Percentiles rank a stretch among this genome's conserved stretches.
Evolutionary conservation across 805 yeast species (phyloP).

Genomic region (Starmerella bacillaris): DNA sequence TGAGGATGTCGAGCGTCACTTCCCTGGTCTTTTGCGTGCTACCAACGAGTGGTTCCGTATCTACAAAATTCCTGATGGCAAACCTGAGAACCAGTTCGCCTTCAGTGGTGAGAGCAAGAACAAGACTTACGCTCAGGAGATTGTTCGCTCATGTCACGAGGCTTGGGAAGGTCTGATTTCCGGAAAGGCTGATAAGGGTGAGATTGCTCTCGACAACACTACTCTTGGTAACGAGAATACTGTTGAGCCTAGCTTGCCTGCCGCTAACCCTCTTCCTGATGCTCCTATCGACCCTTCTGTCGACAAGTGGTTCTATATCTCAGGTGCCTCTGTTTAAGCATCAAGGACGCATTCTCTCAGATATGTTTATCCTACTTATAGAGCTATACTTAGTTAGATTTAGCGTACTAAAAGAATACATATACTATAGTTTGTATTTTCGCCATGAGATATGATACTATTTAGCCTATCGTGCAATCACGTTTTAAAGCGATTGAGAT

Average conservation of each 20-base stretch:
- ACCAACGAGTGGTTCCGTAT: slow-evolving; percentile 97
- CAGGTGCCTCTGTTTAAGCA: slow-evolving; percentile 24
- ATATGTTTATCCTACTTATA: too few species aligned
- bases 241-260: slow-evolving; percentile 34
- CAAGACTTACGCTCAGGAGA: slow-evolving; percentile 69
- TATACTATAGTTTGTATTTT: too few species aligned
- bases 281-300: slow-evolving; percentile 92
- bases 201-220: slow-evolving; percentile 58
- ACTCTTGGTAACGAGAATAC: slow-evolving; percentile 33
- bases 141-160: slow-evolving; percentile 62
- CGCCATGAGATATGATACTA: too few species aligned
- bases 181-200: slow-evolving; percentile 48
- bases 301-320: slow-evolving; percentile 97
- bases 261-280: slow-evolving; percentile 53
- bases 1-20: slow-evolving; percentile 72
- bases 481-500: too few species aligned
- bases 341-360: too few species aligned
- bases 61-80: slow-evolving; percentile 95
- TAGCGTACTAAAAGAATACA: too few species aligned
- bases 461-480: too few species aligned
- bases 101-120: slow-evolving; percentile 83
- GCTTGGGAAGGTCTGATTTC: slow-evolving; percentile 66
- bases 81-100: slow-evolving; percentile 93
- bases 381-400: too few species aligned
- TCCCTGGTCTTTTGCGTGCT: slow-evolving; percentile 85